Evolutionary conservation across 148 eudicot species (phyloP).

Genomic region (Diospyros kaki): DNA sequence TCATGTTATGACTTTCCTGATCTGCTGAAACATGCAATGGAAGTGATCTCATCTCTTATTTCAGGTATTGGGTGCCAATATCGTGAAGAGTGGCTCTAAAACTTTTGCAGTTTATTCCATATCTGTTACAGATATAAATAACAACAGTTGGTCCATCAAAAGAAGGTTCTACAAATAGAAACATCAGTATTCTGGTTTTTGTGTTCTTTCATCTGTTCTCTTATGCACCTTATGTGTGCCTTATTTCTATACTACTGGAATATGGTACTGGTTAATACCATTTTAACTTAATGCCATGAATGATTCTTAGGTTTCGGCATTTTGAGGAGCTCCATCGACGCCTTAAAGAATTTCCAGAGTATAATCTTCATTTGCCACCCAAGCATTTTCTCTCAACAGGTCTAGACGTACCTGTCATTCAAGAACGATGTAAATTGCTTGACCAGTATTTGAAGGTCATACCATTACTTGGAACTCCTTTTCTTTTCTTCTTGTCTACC

Average conservation of each 20-base stretch:
- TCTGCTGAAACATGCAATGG: not conserved
- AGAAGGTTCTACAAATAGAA: constrained; percentile 59
- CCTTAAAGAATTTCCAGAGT: constrained; percentile 84
- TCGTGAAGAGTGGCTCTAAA: constrained; percentile 84
- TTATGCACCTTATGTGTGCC: not conserved
- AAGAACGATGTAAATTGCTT: constrained; percentile 83
- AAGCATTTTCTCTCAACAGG: constrained; percentile 94
- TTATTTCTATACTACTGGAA: not conserved
- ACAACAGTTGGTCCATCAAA: constrained; percentile 90
- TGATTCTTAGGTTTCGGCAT: constrained; percentile 71
- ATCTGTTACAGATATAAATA: constrained; percentile 78
- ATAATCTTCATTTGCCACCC: constrained; percentile 91
- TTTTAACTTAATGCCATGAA: constrained; percentile 9
- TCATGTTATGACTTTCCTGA: not conserved
- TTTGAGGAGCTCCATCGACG: constrained; percentile 97
- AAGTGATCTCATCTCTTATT: constrained; percentile 19
- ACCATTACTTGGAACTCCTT: constrained; percentile 5
- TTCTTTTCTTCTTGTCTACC: not conserved
- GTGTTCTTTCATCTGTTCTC: not conserved
- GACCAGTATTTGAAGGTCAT: constrained; percentile 87
- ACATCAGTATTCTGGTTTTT: constrained; percentile 7
- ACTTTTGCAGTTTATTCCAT: constrained; percentile 89
- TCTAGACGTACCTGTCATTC: constrained; percentile 82
- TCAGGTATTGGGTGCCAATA: constrained; percentile 92
- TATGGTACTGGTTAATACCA: not conserved